These are phyloP conservation scores for Candida dubliniensis DNA, from an alignment of 1,139 yeast genomes.

Conservation along the genomic window DNA sequence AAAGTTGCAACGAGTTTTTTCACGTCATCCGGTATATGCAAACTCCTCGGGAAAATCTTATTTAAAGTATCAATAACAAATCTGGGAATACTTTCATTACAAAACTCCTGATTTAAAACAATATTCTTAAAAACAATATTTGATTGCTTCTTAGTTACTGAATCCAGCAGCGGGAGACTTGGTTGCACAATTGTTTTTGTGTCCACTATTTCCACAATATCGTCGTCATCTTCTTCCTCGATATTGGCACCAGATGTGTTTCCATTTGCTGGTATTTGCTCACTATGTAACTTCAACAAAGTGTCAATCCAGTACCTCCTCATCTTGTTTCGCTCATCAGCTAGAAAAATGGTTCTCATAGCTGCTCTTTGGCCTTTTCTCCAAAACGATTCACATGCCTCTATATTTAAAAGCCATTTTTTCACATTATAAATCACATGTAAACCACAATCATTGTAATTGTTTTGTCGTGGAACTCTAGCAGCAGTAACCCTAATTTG, in stretches of 20 bases:
- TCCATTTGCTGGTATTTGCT: slow-evolving; percentile 12
- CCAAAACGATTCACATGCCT: slow-evolving; percentile 55
- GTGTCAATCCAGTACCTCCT: slow-evolving; percentile 30
- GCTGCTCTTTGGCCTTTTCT: slow-evolving; percentile 16
- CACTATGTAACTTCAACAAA: slow-evolving; percentile 27
- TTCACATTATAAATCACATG: slow-evolving; percentile 81
- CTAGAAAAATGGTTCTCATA: slow-evolving; percentile 23
- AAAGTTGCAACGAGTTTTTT: background rate
- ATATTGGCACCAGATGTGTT: slow-evolving; percentile 1
- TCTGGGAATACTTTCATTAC: background rate
- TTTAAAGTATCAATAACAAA: slow-evolving; percentile 1
- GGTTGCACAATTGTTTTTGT: background rate
- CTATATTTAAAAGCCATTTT: slow-evolving; percentile 57
- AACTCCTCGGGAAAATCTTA: slow-evolving; percentile 1
- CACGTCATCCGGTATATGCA: background rate
- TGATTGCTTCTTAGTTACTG: background rate
- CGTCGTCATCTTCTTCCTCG: slow-evolving; percentile 22
- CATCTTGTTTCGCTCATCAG: slow-evolving; percentile 35
- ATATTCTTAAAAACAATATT: slow-evolving; percentile 1
- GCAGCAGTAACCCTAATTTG: slow-evolving; percentile 49
- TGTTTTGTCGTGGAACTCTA: slow-evolving; percentile 79
- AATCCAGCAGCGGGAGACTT: background rate
- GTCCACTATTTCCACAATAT: slow-evolving; percentile 21
- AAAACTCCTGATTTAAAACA: background rate
- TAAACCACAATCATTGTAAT: slow-evolving; percentile 93